Conservation (phyloP, 352 stramenopile genomes). For the Phytophthora parvispora region DNA sequence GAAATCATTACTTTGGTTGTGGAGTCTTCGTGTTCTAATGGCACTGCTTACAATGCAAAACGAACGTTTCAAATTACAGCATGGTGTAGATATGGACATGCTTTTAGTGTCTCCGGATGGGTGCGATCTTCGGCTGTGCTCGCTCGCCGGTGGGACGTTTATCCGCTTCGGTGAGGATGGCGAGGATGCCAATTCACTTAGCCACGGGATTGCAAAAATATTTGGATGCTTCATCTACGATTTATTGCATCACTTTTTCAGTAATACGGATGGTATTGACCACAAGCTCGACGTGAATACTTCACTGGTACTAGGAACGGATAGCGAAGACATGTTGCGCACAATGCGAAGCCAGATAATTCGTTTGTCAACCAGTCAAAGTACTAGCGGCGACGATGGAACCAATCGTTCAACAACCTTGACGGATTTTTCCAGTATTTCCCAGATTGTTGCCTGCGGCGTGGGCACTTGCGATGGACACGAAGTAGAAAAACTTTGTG, state of each 20-base stretch:
- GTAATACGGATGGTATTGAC: too few relatives aligned
- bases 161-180: slow-evolving; percentile 7
- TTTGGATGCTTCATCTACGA: slow-evolving; percentile 21
- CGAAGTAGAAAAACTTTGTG: slow-evolving; percentile 18
- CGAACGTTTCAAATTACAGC: slow-evolving; percentile 24
- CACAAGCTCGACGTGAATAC: neutral
- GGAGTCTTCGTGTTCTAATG: slow-evolving; percentile 49
- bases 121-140: slow-evolving; percentile 34
- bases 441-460: slow-evolving; percentile 8
- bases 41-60: slow-evolving; percentile 37
- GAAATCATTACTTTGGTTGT: slow-evolving; percentile 35
- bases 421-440: slow-evolving; percentile 27
- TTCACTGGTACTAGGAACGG: neutral
- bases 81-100: slow-evolving; percentile 25
- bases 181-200: slow-evolving; percentile 1
- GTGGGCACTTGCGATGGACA: neutral
- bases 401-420: neutral
- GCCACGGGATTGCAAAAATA: neutral
- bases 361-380: neutral
- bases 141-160: slow-evolving; percentile 19
- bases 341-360: slow-evolving; percentile 21
- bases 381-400: neutral
- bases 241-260: slow-evolving; percentile 8
- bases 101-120: slow-evolving; percentile 42
- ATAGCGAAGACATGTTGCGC: slow-evolving; percentile 2